These are phyloP conservation scores for Penicillium sp. DNA, from an alignment of 2,329 filamentous ascomycete genomes.

Conservation along the genomic window DNA sequence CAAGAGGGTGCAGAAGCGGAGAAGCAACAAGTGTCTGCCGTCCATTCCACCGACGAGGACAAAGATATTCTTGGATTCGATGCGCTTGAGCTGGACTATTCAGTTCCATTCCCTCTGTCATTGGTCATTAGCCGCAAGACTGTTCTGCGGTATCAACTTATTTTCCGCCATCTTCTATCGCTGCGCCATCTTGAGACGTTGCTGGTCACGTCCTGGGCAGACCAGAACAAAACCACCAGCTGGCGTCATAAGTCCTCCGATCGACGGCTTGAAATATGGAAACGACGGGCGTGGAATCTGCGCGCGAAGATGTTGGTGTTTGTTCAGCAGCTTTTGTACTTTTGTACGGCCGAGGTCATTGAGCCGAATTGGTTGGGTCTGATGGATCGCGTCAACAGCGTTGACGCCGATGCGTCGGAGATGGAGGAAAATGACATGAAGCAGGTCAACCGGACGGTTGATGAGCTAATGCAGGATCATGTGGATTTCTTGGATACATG, in stretches of 20 bases:
- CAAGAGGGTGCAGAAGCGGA: slow-evolving; percentile 69
- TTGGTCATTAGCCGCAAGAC: slow-evolving; percentile 95
- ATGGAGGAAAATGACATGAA: slow-evolving; percentile 38
- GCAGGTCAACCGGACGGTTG: slow-evolving; percentile 73
- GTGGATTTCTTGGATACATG: slow-evolving; percentile 98
- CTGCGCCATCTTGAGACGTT: slow-evolving; percentile 85
- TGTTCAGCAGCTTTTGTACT: slow-evolving; percentile 93
- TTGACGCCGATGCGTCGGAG: slow-evolving; percentile 44
- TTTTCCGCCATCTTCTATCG: slow-evolving; percentile 91
- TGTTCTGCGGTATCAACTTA: slow-evolving; percentile 90
- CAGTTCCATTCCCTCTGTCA: slow-evolving; percentile 90
- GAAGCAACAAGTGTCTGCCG: slow-evolving; percentile 65
- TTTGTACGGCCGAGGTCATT: slow-evolving; percentile 94
- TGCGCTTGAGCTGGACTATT: slow-evolving; percentile 89
- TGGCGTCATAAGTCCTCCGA: slow-evolving; percentile 81
- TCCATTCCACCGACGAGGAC: slow-evolving; percentile 64
- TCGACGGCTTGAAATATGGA: slow-evolving; percentile 80
- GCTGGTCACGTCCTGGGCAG: slow-evolving; percentile 83
- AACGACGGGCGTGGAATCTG: slow-evolving; percentile 85
- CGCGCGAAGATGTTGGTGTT: slow-evolving; percentile 94
- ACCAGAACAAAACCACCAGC: slow-evolving; percentile 73
- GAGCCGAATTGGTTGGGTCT: slow-evolving; percentile 96
- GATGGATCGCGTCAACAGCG: slow-evolving; percentile 75
- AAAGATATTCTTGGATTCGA: slow-evolving; percentile 89
- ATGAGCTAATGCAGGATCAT: slow-evolving; percentile 98